phyloP scores from a whole-genome alignment of 2,329 filamentous ascomycete genomes.

The Leptographium procerum region DNA sequence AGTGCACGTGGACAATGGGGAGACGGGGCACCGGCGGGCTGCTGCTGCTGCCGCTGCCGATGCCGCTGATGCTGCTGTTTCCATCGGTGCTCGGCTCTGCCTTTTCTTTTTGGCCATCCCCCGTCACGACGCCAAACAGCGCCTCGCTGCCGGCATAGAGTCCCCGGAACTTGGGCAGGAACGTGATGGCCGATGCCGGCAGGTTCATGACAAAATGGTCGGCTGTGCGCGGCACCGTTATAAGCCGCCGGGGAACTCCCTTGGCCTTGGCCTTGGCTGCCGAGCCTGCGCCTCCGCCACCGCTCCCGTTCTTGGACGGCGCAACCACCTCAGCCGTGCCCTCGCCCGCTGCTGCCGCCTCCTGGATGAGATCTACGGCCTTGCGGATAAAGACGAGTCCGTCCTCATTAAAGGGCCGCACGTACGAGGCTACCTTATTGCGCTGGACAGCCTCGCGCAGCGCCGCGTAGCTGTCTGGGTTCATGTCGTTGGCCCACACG shows the following conservation, averaged over 20 bases:
- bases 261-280: slow-evolving; percentile 8
- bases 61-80: neutral
- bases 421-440: slow-evolving; percentile 73
- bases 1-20: slow-evolving; percentile 87
- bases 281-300: neutral
- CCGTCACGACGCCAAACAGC: slow-evolving; percentile 40
- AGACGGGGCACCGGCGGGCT: slow-evolving; percentile 33
- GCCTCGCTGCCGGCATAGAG: slow-evolving; percentile 62
- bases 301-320: neutral
- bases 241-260: neutral
- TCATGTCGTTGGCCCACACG: slow-evolving; percentile 95
- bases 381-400: slow-evolving; percentile 68
- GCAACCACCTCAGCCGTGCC: slow-evolving; percentile 17
- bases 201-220: slow-evolving; percentile 98
- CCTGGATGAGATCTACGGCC: slow-evolving; percentile 50
- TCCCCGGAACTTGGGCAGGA: slow-evolving; percentile 65
- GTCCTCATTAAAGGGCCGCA: slow-evolving; percentile 71
- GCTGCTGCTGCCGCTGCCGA: slow-evolving; percentile 14
- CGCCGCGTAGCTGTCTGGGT: slow-evolving; percentile 72
- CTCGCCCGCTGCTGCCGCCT: slow-evolving; percentile 37
- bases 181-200: slow-evolving; percentile 77
- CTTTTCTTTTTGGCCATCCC: slow-evolving; percentile 16
- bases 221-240: slow-evolving; percentile 60
- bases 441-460: slow-evolving; percentile 57
- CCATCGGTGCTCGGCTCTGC: slow-evolving; percentile 27